phyloP scores from a whole-genome alignment of 2,329 filamentous ascomycete species.

The Penicillium hordei region DNA sequence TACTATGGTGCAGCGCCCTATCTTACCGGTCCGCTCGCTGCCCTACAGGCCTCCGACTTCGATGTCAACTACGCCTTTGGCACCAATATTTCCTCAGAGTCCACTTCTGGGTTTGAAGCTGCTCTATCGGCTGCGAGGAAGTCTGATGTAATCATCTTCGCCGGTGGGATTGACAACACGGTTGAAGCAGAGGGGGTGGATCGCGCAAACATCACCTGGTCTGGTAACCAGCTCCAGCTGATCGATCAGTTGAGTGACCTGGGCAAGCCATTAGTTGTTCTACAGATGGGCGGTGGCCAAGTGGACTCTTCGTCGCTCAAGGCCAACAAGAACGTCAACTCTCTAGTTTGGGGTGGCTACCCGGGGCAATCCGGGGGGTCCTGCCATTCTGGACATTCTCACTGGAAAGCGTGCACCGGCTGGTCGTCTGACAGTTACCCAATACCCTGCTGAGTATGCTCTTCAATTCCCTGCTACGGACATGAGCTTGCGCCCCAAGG shows the following conservation, averaged over 20 bases:
- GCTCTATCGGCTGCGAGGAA: conserved; percentile 37
- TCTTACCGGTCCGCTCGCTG: conserved; percentile 54
- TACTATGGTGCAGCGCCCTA: conserved; percentile 60
- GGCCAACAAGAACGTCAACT: conserved; percentile 40
- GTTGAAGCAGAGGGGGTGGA: conserved; percentile 46
- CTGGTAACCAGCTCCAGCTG: conserved; percentile 44
- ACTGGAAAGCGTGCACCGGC: conserved; percentile 43
- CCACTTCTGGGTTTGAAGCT: conserved; percentile 33
- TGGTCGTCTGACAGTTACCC: conserved; percentile 42
- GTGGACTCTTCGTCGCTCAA: conserved; percentile 45
- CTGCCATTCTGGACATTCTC: conserved; percentile 45
- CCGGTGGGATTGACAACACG: conserved; percentile 45
- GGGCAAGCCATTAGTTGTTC: conserved; percentile 42
- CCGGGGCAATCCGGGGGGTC: conserved; percentile 46
- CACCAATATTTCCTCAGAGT: conserved; percentile 32
- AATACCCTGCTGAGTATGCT: conserved; percentile 46
- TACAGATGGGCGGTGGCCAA: conserved; percentile 48
- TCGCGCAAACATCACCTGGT: conserved; percentile 45
- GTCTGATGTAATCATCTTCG: conserved; percentile 42
- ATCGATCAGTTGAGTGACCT: conserved; percentile 39
- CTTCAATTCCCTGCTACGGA: conserved; percentile 42
- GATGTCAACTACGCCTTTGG: conserved; percentile 48
- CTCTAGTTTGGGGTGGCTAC: conserved; percentile 48
- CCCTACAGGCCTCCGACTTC: conserved; percentile 50
- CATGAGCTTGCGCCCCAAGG: conserved; percentile 43